These are phyloP conservation scores for Pseudocercospora macadamiae DNA, from an alignment of 2,329 filamentous ascomycete species.

Conservation along the genomic window DNA sequence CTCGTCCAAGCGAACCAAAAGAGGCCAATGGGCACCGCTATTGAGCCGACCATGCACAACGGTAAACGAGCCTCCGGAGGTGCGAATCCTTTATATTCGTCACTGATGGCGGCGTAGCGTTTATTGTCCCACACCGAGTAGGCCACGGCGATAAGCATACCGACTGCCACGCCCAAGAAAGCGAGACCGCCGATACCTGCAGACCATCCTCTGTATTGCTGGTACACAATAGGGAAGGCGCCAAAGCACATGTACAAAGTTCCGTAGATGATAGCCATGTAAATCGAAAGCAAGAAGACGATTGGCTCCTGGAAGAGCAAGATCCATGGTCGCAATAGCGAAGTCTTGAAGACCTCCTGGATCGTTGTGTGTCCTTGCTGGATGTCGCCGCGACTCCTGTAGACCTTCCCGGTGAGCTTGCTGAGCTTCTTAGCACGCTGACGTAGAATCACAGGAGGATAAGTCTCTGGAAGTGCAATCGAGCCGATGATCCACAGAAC, in stretches of 20 bases:
- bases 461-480: slow-evolving; percentile 62
- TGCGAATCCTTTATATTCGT: slow-evolving; percentile 56
- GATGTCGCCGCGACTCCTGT: slow-evolving; percentile 52
- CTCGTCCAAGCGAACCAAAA: slow-evolving; percentile 71
- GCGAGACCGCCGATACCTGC: slow-evolving; percentile 63
- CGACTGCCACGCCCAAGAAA: slow-evolving; percentile 70
- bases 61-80: slow-evolving; percentile 69
- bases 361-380: slow-evolving; percentile 42
- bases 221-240: slow-evolving; percentile 62
- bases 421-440: slow-evolving; percentile 56
- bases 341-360: slow-evolving; percentile 53
- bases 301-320: slow-evolving; percentile 58
- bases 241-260: slow-evolving; percentile 53
- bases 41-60: slow-evolving; percentile 63
- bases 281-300: slow-evolving; percentile 51
- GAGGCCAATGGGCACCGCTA: slow-evolving; percentile 63
- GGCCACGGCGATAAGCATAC: slow-evolving; percentile 62
- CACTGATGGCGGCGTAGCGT: slow-evolving; percentile 53
- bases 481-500: slow-evolving; percentile 60
- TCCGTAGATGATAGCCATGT: slow-evolving; percentile 53
- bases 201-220: slow-evolving; percentile 61
- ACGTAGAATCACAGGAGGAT: slow-evolving; percentile 60
- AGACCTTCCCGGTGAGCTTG: slow-evolving; percentile 57
- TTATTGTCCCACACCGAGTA: slow-evolving; percentile 59
- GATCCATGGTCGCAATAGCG: slow-evolving; percentile 67